These are phyloP conservation scores for Bipolaris oryzae DNA, from an alignment of 2,329 filamentous ascomycete species.

Conservation along the genomic window DNA sequence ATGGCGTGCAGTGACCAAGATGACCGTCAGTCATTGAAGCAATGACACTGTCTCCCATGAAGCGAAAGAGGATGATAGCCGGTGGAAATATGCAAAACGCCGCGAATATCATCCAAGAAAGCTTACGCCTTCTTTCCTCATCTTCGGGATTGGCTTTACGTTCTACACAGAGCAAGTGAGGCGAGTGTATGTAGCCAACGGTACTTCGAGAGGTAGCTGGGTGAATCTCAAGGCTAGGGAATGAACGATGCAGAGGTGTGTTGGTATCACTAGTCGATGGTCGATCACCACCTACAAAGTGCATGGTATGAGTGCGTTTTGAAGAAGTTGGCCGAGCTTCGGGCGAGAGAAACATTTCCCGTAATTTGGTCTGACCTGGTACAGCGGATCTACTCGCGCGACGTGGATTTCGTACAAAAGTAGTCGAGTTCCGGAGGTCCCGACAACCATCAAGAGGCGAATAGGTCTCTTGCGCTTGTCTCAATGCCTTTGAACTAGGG, in stretches of 20 bases:
- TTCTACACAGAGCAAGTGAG: conserved; percentile 40
- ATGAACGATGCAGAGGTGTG: conserved; percentile 31
- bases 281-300: conserved; percentile 32
- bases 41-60: conserved; percentile 41
- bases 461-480: conserved; percentile 21
- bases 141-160: conserved; percentile 29
- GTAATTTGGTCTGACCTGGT: conserved; percentile 41
- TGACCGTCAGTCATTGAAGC: conserved; percentile 37
- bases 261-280: conserved; percentile 41
- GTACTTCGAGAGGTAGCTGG: conserved; percentile 14
- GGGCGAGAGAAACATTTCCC: conserved; percentile 43
- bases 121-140: conserved; percentile 33
- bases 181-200: conserved; percentile 33
- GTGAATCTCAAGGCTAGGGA: conserved; percentile 23
- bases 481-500: conserved; percentile 18
- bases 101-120: conserved; percentile 45
- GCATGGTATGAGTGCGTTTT: conserved; percentile 28
- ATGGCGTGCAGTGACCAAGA: conserved; percentile 34
- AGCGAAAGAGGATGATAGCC: conserved; percentile 46
- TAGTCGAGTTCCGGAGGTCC: conserved; percentile 25
- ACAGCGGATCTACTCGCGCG: conserved; percentile 39
- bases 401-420: conserved; percentile 22
- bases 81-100: conserved; percentile 45
- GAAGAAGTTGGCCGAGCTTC: conserved; percentile 29
- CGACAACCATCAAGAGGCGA: conserved; percentile 18